Conservation (phyloP, 2,329 filamentous ascomycete species). For the Trichophyton rubrum region DNA sequence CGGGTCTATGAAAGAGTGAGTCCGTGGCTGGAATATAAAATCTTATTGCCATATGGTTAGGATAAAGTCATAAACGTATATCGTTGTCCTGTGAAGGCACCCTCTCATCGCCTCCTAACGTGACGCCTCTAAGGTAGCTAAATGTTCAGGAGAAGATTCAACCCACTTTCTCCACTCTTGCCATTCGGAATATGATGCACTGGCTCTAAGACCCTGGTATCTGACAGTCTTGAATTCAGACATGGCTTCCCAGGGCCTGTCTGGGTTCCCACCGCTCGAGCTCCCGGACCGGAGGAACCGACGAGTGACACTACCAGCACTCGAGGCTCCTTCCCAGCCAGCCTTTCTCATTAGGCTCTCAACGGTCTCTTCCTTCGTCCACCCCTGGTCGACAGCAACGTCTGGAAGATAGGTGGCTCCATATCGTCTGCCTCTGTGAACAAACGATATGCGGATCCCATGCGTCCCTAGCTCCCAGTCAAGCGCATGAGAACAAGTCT, state of each 20-base stretch:
- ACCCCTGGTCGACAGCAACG: conserved; percentile 82
- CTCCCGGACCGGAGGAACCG: conserved; percentile 31
- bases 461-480: conserved; percentile 83
- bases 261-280: conserved; percentile 11
- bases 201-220: conserved; percentile 76
- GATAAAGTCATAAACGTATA: neutral
- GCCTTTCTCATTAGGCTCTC: conserved; percentile 88
- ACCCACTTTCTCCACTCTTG: conserved; percentile 69
- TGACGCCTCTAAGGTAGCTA: conserved; percentile 3
- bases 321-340: conserved; percentile 60
- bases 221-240: conserved; percentile 60
- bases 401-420: conserved; percentile 87
- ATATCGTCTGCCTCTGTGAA: conserved; percentile 57
- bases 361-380: conserved; percentile 85
- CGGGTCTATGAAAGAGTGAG: neutral
- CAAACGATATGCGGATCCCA: conserved; percentile 76
- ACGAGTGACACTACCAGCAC: conserved; percentile 22
- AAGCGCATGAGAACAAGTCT: conserved; percentile 56
- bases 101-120: neutral
- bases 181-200: conserved; percentile 59
- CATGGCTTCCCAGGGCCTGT: conserved; percentile 58
- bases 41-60: neutral
- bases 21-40: neutral
- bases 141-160: conserved; percentile 7
- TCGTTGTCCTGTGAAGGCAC: neutral